Base-by-base conservation (phyloP, 2,329 filamentous ascomycete species). In the Alternaria brassicae region DNA sequence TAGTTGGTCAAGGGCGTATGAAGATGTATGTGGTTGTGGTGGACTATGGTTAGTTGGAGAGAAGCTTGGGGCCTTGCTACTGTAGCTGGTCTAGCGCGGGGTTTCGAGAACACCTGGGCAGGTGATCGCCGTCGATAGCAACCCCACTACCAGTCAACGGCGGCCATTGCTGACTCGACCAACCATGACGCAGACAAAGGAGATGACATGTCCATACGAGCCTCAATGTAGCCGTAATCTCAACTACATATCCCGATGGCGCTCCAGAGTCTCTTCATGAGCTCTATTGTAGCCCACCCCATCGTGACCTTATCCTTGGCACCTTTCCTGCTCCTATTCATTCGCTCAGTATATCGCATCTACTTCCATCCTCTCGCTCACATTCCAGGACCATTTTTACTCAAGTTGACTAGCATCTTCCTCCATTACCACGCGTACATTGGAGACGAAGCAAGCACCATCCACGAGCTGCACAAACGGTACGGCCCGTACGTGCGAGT, bases 351-450 rank as follows among this genome's bases (percentile, higher is more conserved):
- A n/a, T 70, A 70, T 47, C 68, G 70, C 25, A 12, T 69, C 42
- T 68, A 62, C 48, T 50, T 72, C 10, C 71, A 73, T 41, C 69
- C 69, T 2, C 61, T 71, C 3, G 48, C 67, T 3, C 58, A 66
- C 19, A 67, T 74, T 6, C 69, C 71, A 1, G 72, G 72, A 1
- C 71, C 71, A 2, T 9, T 68, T 1, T 17, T 69, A 1, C 53
- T 72, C n/a, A 72, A 66, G 30, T 19, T 62, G 2, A 68, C 68
- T 1, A 67, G 67, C 2, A 50, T 72, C 21, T 75, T 72, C 66
- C 69, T 74, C 10, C 47, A 72, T 42, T 71, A 72, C 27, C 68
- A 72, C 42, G 63, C 70, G 25, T 72, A 74, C n/a, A 44, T 70
- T 32, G 72, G 71, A 17, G 66, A 74, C 36, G 69, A 72, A 61